Evolutionary conservation across 495 filamentous ascomycete genomes (phyloP), one percentile per base, ranked within the genome.

Genomic region (Daldinia bambusicola): DNA sequence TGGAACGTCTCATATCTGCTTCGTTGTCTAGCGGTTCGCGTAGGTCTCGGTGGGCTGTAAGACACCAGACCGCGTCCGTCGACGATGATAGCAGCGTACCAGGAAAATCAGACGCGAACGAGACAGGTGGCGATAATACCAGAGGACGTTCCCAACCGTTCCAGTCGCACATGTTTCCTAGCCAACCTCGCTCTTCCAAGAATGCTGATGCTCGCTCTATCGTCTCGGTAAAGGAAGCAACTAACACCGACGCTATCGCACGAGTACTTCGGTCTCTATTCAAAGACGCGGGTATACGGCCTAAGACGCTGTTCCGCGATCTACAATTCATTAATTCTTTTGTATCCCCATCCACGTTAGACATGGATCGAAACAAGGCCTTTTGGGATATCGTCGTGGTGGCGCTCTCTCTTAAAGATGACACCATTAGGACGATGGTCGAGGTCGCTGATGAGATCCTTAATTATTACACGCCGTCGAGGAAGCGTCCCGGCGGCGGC

Each of bases 281-380:
- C 78, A 87, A 90, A 45, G 88, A 93, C 74, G 79, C 87, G 5
- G 86, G 90, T 12, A 86, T 95, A 62, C 90, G 95, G 50, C 95
- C 95, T 0, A 92, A 91, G 79, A 95, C 95, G 0, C 85, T 99
- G 0, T 98, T 97, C 84, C 92, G 95, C 31, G 95, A 99, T 76
- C 81, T 99, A 8, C 95, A 99, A 75, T 97, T 92, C 76, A 97
- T 99, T 70, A 93, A 95, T 3, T 90, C 95, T 0, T 97, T 99
- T 75, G 91, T 98, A 26, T 92, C 95, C 6, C 82, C 89, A 8
- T 85, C 89, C 6, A 88, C 92, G 7, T 85, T 99, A 12, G 94
- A 95, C 81, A 95, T 91, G 0, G 91, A 94, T 56, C 88, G 89
- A 40, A 95, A 93, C 37, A 97, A 95, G 69, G 93, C 95, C 0